Evolutionary conservation across 2,329 filamentous ascomycete species (phyloP).

Genomic region (Plectosphaerella sp.): DNA sequence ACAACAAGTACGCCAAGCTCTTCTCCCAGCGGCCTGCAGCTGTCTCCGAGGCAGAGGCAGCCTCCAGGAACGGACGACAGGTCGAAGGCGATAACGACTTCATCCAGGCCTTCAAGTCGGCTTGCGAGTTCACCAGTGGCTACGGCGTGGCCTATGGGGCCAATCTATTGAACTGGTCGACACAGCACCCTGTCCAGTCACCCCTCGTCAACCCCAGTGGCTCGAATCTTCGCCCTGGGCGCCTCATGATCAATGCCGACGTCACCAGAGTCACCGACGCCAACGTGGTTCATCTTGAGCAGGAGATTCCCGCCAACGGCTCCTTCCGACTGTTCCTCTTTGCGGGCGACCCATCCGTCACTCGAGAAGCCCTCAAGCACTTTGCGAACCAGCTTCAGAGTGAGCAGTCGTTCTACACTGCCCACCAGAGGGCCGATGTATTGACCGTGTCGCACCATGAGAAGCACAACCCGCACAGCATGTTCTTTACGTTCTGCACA

Average conservation of each 20-base stretch:
- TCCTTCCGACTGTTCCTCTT: slow-evolving; percentile 85
- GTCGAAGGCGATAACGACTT: slow-evolving; percentile 67
- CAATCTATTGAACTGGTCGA: slow-evolving; percentile 81
- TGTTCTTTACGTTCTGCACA: slow-evolving; percentile 75
- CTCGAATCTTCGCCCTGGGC: slow-evolving; percentile 66
- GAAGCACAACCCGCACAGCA: slow-evolving; percentile 76
- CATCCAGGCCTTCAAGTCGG: slow-evolving; percentile 83
- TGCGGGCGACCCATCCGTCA: slow-evolving; percentile 62
- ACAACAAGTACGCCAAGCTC: slow-evolving; percentile 83
- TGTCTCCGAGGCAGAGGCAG: slow-evolving; percentile 67
- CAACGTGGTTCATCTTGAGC: slow-evolving; percentile 85
- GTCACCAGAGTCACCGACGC: slow-evolving; percentile 86
- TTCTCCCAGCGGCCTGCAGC: slow-evolving; percentile 78
- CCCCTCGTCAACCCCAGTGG: slow-evolving; percentile 62
- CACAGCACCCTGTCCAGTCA: slow-evolving; percentile 66
- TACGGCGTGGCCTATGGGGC: slow-evolving; percentile 84
- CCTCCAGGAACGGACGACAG: slow-evolving; percentile 34
- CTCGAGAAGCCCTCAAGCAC: slow-evolving; percentile 61
- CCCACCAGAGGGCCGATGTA: slow-evolving; percentile 59
- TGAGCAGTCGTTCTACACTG: slow-evolving; percentile 67
- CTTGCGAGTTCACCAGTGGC: slow-evolving; percentile 87
- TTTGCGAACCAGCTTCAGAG: slow-evolving; percentile 61
- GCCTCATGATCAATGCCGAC: slow-evolving; percentile 71
- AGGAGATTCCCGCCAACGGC: slow-evolving; percentile 84
- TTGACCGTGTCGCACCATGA: slow-evolving; percentile 69